Conservation (phyloP, 208 protist species). For the Leishmania guyanensis region DNA sequence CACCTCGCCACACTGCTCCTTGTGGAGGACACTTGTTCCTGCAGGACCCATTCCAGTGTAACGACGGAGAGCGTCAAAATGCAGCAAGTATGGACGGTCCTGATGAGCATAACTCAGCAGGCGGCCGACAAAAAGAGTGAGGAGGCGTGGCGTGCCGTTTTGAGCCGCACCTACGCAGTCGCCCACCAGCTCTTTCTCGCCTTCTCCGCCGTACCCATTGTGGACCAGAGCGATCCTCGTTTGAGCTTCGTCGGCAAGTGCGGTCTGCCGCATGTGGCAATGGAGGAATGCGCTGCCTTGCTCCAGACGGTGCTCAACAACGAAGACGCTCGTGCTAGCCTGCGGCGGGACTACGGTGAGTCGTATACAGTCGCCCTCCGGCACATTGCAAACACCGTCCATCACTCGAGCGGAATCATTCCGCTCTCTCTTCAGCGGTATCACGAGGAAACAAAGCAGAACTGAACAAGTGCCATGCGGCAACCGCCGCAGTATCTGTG, state of each 20-base stretch:
- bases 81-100: slow-evolving; percentile 14
- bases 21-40: slow-evolving; percentile 19
- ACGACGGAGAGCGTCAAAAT: slow-evolving; percentile 14
- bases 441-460: slow-evolving; percentile 9
- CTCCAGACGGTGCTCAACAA: slow-evolving; percentile 27
- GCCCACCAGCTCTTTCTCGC: slow-evolving; percentile 17
- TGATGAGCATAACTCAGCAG: neutral
- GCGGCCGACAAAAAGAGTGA: neutral
- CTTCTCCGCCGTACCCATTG: slow-evolving; percentile 10
- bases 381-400: slow-evolving; percentile 15
- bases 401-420: slow-evolving; percentile 17
- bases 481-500: neutral
- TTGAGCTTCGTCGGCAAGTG: slow-evolving; percentile 22
- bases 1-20: slow-evolving; percentile 20
- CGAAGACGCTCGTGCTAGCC: slow-evolving; percentile 21
- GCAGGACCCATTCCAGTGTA: neutral
- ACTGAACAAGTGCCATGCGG: neutral
- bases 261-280: slow-evolving; percentile 15
- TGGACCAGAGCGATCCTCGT: slow-evolving; percentile 15
- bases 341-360: slow-evolving; percentile 20
- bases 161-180: slow-evolving; percentile 8
- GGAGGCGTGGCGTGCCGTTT: slow-evolving; percentile 21
- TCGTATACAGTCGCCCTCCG: slow-evolving; percentile 18
- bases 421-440: slow-evolving; percentile 21
- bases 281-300: slow-evolving; percentile 16